These are phyloP conservation scores for Codiaeum variegatum DNA, from an alignment of 441 rosid genomes.

Conservation along the genomic window DNA sequence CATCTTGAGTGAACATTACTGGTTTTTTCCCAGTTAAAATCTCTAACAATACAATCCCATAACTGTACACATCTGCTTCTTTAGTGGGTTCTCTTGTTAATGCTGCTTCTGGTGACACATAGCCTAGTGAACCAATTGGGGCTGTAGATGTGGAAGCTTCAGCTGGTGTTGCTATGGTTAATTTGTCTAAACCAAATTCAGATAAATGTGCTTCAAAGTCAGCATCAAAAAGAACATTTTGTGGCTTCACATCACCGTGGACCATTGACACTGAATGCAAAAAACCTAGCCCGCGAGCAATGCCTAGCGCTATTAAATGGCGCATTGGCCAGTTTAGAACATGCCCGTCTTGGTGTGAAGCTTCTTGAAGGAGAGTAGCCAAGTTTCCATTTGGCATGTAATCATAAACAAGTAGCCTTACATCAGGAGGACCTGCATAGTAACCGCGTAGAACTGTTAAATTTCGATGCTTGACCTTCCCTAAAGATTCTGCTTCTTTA, in stretches of 20 bases:
- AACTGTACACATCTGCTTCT: conserved; percentile 82
- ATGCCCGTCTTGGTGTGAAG: conserved; percentile 91
- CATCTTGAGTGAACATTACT: conserved; percentile 82
- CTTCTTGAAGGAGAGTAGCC: conserved; percentile 86
- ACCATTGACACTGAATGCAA: conserved; percentile 65
- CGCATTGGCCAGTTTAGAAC: conserved; percentile 99
- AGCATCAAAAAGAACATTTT: conserved; percentile 67
- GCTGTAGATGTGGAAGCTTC: conserved; percentile 63
- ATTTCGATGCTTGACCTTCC: conserved; percentile 75
- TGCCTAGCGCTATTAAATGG: conserved; percentile 80
- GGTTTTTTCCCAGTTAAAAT: conserved; percentile 81
- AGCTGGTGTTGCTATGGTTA: conserved; percentile 46
- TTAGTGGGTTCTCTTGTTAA: conserved; percentile 53
- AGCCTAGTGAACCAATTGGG: conserved; percentile 64
- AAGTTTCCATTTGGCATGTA: conserved; percentile 95
- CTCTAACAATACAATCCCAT: conserved; percentile 79
- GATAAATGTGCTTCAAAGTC: conserved; percentile 68
- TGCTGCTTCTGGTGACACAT: conserved; percentile 70
- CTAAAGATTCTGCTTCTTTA: conserved; percentile 76
- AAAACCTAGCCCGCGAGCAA: conserved; percentile 79
- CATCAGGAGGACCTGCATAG: conserved; percentile 69
- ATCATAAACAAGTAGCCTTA: conserved; percentile 73
- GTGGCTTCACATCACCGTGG: conserved; percentile 78
- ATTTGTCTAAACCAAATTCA: conserved; percentile 68
- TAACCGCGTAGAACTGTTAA: conserved; percentile 81